Percentiles rank a stretch among this genome's conserved stretches.
Evolutionary conservation across 192 early-diverging fungal genomes (phyloP).

Genomic region (Rhizophagus sp.): DNA sequence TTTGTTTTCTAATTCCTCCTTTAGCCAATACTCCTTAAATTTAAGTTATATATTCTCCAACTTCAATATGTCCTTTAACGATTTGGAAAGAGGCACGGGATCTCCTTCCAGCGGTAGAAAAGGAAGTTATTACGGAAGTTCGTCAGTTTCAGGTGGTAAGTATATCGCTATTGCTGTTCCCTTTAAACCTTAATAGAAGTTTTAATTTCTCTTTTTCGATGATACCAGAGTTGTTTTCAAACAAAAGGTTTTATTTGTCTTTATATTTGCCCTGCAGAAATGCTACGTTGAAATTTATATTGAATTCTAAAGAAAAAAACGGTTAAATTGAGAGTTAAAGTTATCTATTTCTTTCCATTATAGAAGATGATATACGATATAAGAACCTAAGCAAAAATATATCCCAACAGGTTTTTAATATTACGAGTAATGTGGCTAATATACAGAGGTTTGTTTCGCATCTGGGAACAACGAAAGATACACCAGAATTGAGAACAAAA

Average conservation of each 20-base stretch:
- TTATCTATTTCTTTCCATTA: neutral
- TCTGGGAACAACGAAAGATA: constrained; percentile 79
- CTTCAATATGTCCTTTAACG: constrained; percentile 1
- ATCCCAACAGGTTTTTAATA: constrained; percentile 7
- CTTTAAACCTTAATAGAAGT: neutral
- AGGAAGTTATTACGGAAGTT: neutral
- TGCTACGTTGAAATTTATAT: neutral
- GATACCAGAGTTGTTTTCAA: too few relatives aligned
- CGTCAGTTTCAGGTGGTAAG: neutral
- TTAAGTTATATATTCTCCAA: neutral
- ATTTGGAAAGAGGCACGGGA: neutral
- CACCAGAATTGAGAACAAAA: constrained; percentile 69
- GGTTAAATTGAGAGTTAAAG: neutral
- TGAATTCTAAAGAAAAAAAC: too few relatives aligned
- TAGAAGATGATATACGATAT: neutral
- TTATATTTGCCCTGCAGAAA: neutral
- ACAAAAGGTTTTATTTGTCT: too few relatives aligned
- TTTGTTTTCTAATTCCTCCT: neutral
- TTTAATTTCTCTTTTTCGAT: neutral
- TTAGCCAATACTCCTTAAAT: neutral
- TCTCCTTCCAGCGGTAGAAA: neutral
- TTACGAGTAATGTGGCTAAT: constrained; percentile 76
- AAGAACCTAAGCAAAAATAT: constrained; percentile 5
- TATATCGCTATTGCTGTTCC: neutral
- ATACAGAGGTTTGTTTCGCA: constrained; percentile 77